Evolutionary conservation across 305 asterid genomes (phyloP), one percentile per base, ranked within the genome.

Genomic region (Fraxinus floribunda): DNA sequence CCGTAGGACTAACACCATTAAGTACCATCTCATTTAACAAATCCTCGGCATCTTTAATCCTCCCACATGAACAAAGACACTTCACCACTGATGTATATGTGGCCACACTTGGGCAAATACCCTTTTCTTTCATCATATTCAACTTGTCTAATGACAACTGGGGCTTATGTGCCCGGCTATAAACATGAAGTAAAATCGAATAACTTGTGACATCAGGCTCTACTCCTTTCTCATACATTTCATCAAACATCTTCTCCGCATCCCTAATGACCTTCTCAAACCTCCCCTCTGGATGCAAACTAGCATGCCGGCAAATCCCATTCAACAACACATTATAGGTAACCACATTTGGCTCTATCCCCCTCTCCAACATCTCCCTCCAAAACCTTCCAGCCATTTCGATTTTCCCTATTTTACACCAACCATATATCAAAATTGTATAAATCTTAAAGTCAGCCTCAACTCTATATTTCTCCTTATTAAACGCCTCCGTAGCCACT

Each of bases 171-270:
- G 95, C 96, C 84, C 98, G 87, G 80, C 95, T 93, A 73, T 93
- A 95, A 1, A 93, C 98, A 44, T 94, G 97, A 20, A 95, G 91
- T 88, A 93, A 82, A 74, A 91, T 86, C 0, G 99, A 93, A 85
- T 92, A 95, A 80, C 97, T 93, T 3, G 93, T 90, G 10, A 93
- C 97, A 84, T 95, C 98, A 30, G 97, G 97, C 80, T 94, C 97
- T 77, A 94, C 85, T 2, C 96, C 93, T 85, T 89, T 81, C 44
- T 87, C 87, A 9, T 82, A 87, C 99, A 95, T 94, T 84, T 93
- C 95, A 52, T 83, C 90, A 66, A 95, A 87, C 84, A 92, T 78
- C 84, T 86, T 76, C 87, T 94, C 94, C 49, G 97, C 98, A 18
- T 91, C 94, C 88, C 93, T 84, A 20, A 94, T 89, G 78, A 92